Evolutionary conservation across 148 eudicot genomes (phyloP).

Genomic region (Chenopodium suecicum): DNA sequence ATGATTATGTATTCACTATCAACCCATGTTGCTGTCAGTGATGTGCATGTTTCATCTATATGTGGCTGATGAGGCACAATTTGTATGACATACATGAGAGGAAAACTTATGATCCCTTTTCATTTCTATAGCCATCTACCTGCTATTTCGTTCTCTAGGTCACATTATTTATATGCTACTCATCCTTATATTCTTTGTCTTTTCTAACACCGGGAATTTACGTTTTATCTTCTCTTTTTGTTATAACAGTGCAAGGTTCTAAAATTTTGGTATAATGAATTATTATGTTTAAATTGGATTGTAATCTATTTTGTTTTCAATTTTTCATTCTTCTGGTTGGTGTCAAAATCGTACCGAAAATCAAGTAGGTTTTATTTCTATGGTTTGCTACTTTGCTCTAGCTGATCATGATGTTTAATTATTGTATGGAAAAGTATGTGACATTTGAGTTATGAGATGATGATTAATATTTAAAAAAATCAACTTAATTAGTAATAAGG

Average conservation of each 20-base stretch:
- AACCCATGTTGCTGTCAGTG: constrained; percentile 11
- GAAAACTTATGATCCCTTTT: constrained; percentile 9
- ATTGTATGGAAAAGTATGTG: not conserved
- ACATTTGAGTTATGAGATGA: not conserved
- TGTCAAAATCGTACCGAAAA: not conserved
- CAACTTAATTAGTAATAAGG: constrained; percentile 9
- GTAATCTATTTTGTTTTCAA: not conserved
- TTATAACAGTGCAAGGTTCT: too few species aligned
- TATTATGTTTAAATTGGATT: not conserved
- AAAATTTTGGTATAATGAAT: not conserved
- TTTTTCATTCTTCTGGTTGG: not conserved
- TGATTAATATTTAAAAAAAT: not conserved
- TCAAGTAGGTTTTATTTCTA: not conserved
- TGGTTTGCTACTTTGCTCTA: not conserved
- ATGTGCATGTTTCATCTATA: constrained; percentile 11
- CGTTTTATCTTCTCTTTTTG: not conserved
- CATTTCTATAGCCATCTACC: not conserved
- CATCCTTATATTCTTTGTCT: not conserved
- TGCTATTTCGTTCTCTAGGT: not conserved
- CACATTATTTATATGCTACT: not conserved
- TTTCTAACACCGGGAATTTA: not conserved
- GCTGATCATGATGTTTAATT: not conserved
- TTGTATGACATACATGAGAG: not conserved
- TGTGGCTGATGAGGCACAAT: not conserved
- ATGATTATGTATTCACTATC: constrained; percentile 10